Evolutionary conservation across 2,329 filamentous ascomycete species (phyloP), one percentile per base, ranked within the genome.

Genomic region (Nothopassalora personata): DNA sequence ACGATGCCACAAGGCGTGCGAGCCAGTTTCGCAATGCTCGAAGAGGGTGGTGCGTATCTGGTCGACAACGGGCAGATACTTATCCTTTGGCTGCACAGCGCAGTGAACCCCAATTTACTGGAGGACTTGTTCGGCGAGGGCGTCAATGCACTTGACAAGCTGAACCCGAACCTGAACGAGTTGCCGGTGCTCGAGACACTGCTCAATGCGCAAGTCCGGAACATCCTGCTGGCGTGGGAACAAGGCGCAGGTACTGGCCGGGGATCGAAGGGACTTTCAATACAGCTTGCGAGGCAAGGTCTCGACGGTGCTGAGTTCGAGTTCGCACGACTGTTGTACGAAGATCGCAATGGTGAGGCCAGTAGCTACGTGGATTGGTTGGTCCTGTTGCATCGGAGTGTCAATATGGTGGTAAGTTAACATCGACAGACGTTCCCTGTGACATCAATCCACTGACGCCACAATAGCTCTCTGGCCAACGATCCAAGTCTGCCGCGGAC

Each of bases 361-460:
- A 92, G 96, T 77, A 96, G 90, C 72, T 99, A 97, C 75, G 94
- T 97, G 34, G 94, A 99, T 77, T 99, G 94, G 94, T 80, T 99
- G 70, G 94, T 99, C 59, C 90, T 96, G 75, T 83, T 97, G 63
- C 94, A 99, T 76, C 88, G 93, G 68, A 87, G 89, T 66, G 94
- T 99, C 64, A 92, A 96, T 72, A 80, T 96, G 64, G 94, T 99
- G 74, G 79, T 79, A 71, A 68, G 73, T 68, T 31, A 2, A 43
- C 6, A 51, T 28, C 27, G 8, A 31, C 49, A 34, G 15, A 57
- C 13, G 23, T 33, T 36, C 10, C 10, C 18, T 27, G 46, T 27
- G 48, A 23, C 23, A 23, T 34, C 5, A 27, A 46, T 27, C 18
- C 51, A 57, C 67, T 70, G 49, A 70, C 59, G 34, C 45, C 33